Conservation (phyloP, 768 basidiomycete genomes). For the Baorangia bicolor region DNA sequence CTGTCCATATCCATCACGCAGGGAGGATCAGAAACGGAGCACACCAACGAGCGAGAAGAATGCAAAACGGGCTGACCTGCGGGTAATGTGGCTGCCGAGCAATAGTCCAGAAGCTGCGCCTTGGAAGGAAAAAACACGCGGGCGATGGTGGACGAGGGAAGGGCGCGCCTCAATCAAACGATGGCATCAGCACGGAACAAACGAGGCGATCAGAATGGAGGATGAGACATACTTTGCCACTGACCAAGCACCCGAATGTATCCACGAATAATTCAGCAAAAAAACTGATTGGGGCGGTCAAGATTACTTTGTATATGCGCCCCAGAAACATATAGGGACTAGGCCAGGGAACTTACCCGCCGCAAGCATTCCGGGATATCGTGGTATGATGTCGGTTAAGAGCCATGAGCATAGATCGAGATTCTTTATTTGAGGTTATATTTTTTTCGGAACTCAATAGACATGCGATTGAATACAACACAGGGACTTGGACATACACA, state of each 20-base stretch:
- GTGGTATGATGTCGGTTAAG: slow-evolving; percentile 62
- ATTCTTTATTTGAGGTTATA: slow-evolving; percentile 38
- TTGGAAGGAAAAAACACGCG: slow-evolving; percentile 66
- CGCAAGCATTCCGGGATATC: slow-evolving; percentile 74
- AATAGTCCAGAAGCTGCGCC: slow-evolving; percentile 53
- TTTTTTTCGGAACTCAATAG: slow-evolving; percentile 7
- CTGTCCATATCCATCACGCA: slow-evolving; percentile 39
- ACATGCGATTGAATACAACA: slow-evolving; percentile 4
- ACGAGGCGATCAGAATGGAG: slow-evolving; percentile 3
- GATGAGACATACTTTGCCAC: slow-evolving; percentile 53
- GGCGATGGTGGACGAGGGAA: slow-evolving; percentile 58
- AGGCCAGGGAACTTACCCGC: slow-evolving; percentile 46
- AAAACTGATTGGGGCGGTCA: slow-evolving; percentile 47
- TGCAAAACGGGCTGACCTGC: slow-evolving; percentile 34
- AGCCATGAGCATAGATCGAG: slow-evolving; percentile 65
- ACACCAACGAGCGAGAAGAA: not conserved
- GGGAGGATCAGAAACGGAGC: slow-evolving; percentile 11
- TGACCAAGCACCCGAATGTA: slow-evolving; percentile 66
- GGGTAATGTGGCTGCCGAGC: slow-evolving; percentile 53
- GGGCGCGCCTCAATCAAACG: slow-evolving; percentile 46
- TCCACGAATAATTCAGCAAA: slow-evolving; percentile 73
- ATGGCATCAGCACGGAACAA: slow-evolving; percentile 3
- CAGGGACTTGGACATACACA: slow-evolving; percentile 43
- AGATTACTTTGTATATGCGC: slow-evolving; percentile 3
- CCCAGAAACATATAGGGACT: not conserved